Evolutionary conservation across 345 rosid species (phyloP).

Genomic region (Hibiscus mutabilis): DNA sequence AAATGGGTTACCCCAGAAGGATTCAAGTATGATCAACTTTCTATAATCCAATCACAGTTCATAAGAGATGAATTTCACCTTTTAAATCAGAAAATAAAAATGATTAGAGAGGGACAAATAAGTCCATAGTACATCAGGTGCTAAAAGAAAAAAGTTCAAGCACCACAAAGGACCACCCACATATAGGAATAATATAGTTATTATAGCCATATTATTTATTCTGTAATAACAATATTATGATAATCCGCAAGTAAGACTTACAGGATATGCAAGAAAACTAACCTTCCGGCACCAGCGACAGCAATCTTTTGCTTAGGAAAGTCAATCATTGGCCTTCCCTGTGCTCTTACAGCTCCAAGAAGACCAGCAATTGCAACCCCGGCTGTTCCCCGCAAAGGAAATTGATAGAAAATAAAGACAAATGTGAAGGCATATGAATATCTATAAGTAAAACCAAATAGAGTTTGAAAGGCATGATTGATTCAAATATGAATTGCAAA

Average conservation of each 20-base stretch:
- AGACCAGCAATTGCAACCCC: slow-evolving; percentile 99
- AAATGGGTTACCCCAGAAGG: neutral
- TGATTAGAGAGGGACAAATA: neutral
- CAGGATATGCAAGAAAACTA: slow-evolving; percentile 7
- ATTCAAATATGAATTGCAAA: neutral
- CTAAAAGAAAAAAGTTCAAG: neutral
- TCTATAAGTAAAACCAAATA: neutral
- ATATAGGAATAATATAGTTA: neutral
- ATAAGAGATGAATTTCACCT: neutral
- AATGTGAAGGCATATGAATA: neutral
- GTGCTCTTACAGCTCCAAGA: slow-evolving; percentile 98
- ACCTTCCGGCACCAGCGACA: slow-evolving; percentile 99
- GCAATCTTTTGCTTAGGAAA: slow-evolving; percentile 94
- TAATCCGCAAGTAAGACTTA: neutral
- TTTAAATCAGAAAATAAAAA: neutral
- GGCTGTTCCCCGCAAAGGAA: slow-evolving; percentile 67
- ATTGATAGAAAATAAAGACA: slow-evolving; percentile 5
- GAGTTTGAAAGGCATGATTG: neutral
- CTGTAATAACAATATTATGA: neutral
- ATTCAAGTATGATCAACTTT: neutral
- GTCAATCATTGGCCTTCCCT: slow-evolving; percentile 92
- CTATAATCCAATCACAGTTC: neutral
- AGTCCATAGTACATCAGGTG: neutral
- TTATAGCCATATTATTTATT: neutral
- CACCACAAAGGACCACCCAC: neutral